phyloP scores from a whole-genome alignment of 371 early-diverging fungal genomes.

The Circinella minor region DNA sequence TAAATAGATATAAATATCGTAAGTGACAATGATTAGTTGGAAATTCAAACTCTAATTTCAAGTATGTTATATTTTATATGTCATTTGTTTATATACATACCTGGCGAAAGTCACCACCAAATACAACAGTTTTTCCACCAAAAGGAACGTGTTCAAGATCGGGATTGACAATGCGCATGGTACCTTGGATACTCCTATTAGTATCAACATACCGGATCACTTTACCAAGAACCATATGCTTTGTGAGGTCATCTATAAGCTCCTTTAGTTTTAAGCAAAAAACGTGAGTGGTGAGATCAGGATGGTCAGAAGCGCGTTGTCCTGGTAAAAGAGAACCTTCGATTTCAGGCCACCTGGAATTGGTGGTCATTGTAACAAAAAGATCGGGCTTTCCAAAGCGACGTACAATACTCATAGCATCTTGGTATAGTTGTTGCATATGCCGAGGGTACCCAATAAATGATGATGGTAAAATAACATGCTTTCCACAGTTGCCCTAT shows the following conservation, averaged over 20 bases:
- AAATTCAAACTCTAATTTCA: too few species aligned
- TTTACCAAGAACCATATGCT: constrained; percentile 27
- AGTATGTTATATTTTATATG: too few species aligned
- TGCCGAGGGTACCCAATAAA: neutral
- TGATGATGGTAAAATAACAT: neutral
- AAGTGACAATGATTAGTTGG: too few species aligned
- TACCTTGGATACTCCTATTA: constrained; percentile 35
- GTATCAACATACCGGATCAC: constrained; percentile 16
- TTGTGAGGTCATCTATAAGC: constrained; percentile 23
- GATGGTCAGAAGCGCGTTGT: neutral
- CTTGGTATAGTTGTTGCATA: constrained; percentile 1
- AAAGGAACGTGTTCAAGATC: too few species aligned
- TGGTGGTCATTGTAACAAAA: neutral
- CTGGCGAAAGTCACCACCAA: too few species aligned
- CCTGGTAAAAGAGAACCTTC: neutral
- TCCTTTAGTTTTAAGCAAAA: neutral
- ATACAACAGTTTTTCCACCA: too few species aligned
- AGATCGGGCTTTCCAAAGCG: neutral
- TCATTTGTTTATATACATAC: too few species aligned
- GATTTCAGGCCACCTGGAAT: neutral
- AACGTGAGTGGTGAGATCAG: neutral
- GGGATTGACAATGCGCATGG: too few species aligned
- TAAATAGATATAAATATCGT: too few species aligned
- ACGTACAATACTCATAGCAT: constrained; percentile 5
- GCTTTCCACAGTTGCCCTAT: neutral